Evolutionary conservation across 257 asterid genomes (phyloP).

Genomic region (Solanum lycopersicoides): DNA sequence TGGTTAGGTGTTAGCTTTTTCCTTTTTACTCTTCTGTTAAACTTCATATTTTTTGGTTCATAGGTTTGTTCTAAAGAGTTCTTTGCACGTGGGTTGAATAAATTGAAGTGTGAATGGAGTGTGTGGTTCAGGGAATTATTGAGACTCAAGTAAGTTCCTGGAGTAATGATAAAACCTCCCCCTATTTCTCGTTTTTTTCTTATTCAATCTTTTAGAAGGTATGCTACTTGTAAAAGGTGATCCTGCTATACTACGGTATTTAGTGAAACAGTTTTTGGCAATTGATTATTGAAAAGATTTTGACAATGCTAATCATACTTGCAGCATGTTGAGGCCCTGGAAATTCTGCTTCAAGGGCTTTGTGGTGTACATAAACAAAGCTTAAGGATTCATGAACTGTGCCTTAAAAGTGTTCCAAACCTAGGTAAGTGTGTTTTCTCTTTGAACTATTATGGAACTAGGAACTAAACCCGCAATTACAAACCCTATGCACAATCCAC

Average conservation of each 20-base stretch:
- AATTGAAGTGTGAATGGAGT: conserved; percentile 39
- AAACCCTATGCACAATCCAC: neutral
- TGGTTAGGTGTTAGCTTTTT: neutral
- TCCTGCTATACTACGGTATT: neutral
- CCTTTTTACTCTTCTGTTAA: neutral
- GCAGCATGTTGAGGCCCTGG: conserved; percentile 95
- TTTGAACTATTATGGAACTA: neutral
- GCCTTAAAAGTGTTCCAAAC: conserved; percentile 77
- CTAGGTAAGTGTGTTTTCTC: conserved; percentile 41
- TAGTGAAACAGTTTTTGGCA: neutral
- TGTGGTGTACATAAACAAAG: conserved; percentile 85
- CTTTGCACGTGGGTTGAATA: neutral
- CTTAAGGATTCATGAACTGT: conserved; percentile 71
- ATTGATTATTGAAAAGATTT: neutral
- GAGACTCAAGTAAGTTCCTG: conserved; percentile 62
- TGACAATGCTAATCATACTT: conserved; percentile 3
- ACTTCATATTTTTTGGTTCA: neutral
- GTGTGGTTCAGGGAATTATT: conserved; percentile 94
- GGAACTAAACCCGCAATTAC: neutral
- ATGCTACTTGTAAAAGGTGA: neutral
- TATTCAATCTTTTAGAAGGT: neutral
- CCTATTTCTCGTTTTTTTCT: neutral
- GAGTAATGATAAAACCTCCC: neutral
- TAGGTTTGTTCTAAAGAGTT: neutral
- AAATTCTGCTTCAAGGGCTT: conserved; percentile 94